These are phyloP conservation scores for Sclerospora graminicola DNA, from an alignment of 352 stramenopile genomes.

Conservation along the genomic window DNA sequence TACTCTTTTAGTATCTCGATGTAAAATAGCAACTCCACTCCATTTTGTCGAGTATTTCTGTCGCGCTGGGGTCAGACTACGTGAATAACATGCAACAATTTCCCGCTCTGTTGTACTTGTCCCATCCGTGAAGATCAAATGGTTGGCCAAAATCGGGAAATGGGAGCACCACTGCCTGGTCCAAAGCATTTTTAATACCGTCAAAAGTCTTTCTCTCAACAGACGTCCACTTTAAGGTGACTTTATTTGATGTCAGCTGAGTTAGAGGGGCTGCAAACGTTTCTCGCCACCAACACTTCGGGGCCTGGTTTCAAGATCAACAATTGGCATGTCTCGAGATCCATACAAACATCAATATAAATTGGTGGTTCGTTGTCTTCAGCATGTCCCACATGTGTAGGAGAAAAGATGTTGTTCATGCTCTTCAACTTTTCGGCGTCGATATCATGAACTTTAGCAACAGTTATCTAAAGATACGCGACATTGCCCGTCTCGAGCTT, in stretches of 20 bases:
- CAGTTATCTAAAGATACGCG: too few relatives aligned
- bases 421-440: too few relatives aligned
- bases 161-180: background rate
- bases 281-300: too few relatives aligned
- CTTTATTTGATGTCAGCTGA: background rate
- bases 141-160: background rate
- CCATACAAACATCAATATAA: too few relatives aligned
- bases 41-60: background rate
- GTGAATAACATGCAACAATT: background rate
- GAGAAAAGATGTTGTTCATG: too few relatives aligned
- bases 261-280: too few relatives aligned
- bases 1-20: conserved; percentile 4
- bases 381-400: too few relatives aligned
- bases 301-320: too few relatives aligned
- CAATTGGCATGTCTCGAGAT: too few relatives aligned
- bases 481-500: too few relatives aligned
- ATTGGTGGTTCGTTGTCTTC: too few relatives aligned
- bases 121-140: background rate
- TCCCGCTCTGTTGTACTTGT: background rate
- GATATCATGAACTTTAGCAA: too few relatives aligned
- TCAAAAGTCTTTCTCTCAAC: background rate
- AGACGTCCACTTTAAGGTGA: background rate
- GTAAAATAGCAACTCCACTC: background rate
- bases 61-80: background rate
- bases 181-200: background rate